Percentiles rank a stretch among this genome's conserved stretches.
phyloP scores from a whole-genome alignment of 148 eudicot genomes.

The Limonium bicolor region DNA sequence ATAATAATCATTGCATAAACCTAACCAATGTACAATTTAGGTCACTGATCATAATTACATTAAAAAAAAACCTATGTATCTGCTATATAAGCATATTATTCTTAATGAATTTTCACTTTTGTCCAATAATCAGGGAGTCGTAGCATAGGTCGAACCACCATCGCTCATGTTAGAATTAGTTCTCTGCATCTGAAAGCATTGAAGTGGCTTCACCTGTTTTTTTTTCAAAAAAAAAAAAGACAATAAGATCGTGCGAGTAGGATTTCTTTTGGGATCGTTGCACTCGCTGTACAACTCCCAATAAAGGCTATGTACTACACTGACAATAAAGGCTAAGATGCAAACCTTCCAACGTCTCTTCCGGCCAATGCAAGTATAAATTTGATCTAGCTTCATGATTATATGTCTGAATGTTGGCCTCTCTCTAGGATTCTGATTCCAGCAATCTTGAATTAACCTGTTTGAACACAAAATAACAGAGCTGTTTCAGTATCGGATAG shows the following conservation, averaged over 20 bases:
- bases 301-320: no score
- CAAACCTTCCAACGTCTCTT: constrained; percentile 77
- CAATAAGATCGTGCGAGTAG: neutral
- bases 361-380: constrained; percentile 32
- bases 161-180: neutral
- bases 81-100: no score
- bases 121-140: no score
- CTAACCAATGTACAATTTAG: no score
- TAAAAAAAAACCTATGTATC: no score
- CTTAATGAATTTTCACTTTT: no score
- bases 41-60: no score
- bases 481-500: neutral
- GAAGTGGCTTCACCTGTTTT: neutral
- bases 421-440: constrained; percentile 58
- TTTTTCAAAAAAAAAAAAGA: neutral
- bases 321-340: neutral
- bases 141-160: no score
- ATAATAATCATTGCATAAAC: no score
- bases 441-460: constrained; percentile 87
- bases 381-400: constrained; percentile 46
- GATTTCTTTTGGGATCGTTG: no score
- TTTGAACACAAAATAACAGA: neutral
- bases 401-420: constrained; percentile 81
- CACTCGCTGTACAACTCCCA: no score
- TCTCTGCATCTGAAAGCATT: neutral